Conservation (phyloP, 129 eudicot genomes). For the Rutidosis leptorrhynchoides region DNA sequence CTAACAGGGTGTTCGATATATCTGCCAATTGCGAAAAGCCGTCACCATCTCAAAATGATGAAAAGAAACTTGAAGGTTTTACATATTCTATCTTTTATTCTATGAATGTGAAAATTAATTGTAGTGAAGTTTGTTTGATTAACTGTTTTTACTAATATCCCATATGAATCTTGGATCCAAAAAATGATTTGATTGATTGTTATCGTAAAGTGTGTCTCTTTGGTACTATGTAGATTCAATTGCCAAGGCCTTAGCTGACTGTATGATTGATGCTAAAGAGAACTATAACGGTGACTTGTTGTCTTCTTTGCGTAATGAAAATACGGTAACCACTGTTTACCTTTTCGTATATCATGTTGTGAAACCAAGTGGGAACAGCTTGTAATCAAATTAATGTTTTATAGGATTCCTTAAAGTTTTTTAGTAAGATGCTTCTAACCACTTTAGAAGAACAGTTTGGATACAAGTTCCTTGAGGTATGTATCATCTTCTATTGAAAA, state of each 20-base stretch:
- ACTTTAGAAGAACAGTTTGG: conserved; percentile 58
- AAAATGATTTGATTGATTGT: background rate
- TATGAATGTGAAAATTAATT: background rate
- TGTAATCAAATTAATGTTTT: conserved; percentile 6
- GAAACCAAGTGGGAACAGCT: background rate
- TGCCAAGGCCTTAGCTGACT: conserved; percentile 54
- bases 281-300: conserved; percentile 56
- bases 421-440: conserved; percentile 50
- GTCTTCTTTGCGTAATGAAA: conserved; percentile 55
- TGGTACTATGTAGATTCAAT: conserved; percentile 43
- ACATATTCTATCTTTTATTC: conserved; percentile 8
- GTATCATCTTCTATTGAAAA: background rate
- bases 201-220: background rate
- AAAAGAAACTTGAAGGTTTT: conserved; percentile 53
- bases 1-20: conserved; percentile 52
- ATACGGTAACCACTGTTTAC: conserved; percentile 39
- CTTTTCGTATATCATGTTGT: background rate
- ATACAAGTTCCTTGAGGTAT: conserved; percentile 44
- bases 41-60: conserved; percentile 35
- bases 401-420: conserved; percentile 51
- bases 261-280: conserved; percentile 72
- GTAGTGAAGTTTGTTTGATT: background rate
- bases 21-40: conserved; percentile 32
- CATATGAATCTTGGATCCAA: background rate
- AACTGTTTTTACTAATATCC: background rate